Conservation (phyloP, 495 filamentous ascomycete genomes). For the Patellaria atrata region DNA sequence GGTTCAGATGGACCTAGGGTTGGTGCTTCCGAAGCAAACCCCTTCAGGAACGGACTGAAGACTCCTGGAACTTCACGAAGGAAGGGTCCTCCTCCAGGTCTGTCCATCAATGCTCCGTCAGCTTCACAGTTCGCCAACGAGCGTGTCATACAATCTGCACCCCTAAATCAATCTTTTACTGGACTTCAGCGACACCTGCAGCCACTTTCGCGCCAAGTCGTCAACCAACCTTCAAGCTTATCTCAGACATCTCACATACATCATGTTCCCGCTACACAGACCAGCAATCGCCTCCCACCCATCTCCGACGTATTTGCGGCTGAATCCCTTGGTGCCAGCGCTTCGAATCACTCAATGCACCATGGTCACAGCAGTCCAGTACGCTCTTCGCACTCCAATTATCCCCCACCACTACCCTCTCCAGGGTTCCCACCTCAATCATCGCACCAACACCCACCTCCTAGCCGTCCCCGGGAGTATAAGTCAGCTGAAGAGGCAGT, state of each 20-base stretch:
- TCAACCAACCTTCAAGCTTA: conserved; percentile 73
- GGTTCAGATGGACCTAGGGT: conserved; percentile 36
- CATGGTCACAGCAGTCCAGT: conserved; percentile 30
- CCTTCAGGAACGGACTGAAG: conserved; percentile 39
- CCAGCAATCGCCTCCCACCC: conserved; percentile 82
- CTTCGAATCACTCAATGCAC: conserved; percentile 36
- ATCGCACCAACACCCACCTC: conserved; percentile 30
- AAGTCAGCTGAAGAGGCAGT: conserved; percentile 93
- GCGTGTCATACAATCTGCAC: conserved; percentile 91
- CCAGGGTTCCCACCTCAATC: conserved; percentile 43
- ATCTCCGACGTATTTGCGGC: conserved; percentile 87
- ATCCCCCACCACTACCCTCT: conserved; percentile 56
- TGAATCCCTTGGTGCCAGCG: conserved; percentile 63
- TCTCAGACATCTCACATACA: conserved; percentile 84
- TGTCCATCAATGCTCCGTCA: conserved; percentile 94
- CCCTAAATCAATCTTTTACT: conserved; percentile 90
- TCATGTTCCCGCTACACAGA: conserved; percentile 76
- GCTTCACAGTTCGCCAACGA: conserved; percentile 91
- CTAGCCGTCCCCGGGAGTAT: conserved; percentile 62
- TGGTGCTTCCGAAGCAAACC: conserved; percentile 32
- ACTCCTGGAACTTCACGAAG: conserved; percentile 48
- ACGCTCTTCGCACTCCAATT: conserved; percentile 58
- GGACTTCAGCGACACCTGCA: conserved; percentile 66
- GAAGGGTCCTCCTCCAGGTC: conserved; percentile 70
- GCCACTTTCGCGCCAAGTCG: conserved; percentile 66